Percentiles rank a stretch among this genome's conserved stretches.
Evolutionary conservation across 257 asterid species (phyloP).

Genomic region (Ballota nigra): DNA sequence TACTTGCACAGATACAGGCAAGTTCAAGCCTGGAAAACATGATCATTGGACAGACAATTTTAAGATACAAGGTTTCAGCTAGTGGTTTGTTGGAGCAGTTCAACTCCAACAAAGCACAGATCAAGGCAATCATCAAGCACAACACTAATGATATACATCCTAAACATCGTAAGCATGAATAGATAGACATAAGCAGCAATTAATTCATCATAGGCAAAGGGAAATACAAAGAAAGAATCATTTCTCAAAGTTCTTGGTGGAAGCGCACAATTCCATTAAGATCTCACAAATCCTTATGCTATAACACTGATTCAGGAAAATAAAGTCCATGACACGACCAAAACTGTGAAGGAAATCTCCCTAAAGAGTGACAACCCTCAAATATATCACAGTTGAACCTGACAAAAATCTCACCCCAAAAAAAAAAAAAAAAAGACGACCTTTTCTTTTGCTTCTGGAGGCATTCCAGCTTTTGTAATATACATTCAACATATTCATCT

Average conservation of each 20-base stretch:
- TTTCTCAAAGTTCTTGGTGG: constrained; percentile 7
- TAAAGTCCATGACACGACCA: constrained; percentile 34
- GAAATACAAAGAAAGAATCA: not conserved
- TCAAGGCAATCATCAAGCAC: not conserved
- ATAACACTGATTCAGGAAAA: constrained; percentile 18
- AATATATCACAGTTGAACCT: constrained; percentile 23
- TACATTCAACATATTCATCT: constrained; percentile 38
- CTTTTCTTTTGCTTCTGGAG: constrained; percentile 9
- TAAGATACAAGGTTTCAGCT: too few species aligned
- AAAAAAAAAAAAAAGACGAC: not conserved
- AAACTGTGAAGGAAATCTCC: constrained; percentile 49
- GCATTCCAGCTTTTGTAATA: constrained; percentile 33
- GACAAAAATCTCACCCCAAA: constrained; percentile 15
- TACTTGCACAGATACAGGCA: not conserved
- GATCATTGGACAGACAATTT: not conserved
- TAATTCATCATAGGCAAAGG: not conserved
- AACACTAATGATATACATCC: not conserved
- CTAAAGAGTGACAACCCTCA: constrained; percentile 21
- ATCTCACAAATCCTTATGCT: constrained; percentile 6
- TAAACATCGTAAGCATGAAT: not conserved
- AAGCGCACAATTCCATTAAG: constrained; percentile 21
- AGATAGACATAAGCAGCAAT: not conserved
- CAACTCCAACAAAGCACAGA: not conserved
- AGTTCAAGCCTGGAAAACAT: not conserved
- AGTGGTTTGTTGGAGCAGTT: constrained; percentile 20